Base-by-base conservation (phyloP, 106 monocot genomes). In the Allium sativum region DNA sequence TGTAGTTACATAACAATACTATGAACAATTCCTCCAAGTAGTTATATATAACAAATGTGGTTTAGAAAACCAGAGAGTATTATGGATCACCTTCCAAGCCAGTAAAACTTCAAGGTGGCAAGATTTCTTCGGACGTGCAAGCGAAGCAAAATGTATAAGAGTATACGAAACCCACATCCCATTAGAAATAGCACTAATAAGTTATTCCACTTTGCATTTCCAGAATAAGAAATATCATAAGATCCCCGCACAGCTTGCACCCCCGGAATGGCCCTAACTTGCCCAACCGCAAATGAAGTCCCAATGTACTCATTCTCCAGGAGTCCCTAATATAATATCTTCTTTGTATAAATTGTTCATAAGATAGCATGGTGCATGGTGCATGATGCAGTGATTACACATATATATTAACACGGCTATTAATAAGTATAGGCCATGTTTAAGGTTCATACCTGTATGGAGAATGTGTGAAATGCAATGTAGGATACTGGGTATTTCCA, bases 401-500 rank as follows among this genome's bases (percentile, higher is more conserved):
- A 20, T 10, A 8, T 55, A 20, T 10, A 8, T 55, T 9, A 53
- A n/a, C 18, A 53, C 2, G 10, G 31, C 10, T 41, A 40, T 11
- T 7, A 13, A 16, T n/a, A 10, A 13, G 10, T 7, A 12, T 7
- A 7, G 4, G 52, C 11, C 0, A 47, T 21, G 17, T 31, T 14
- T 31, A 17, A 57, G 17, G 9, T 7, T 18, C 4, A 9, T 76
- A 59, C 96, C 96, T 98, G 87, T 11, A 98, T 69, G 14, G 84
- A 72, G 44, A 91, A 98, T 15, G 87, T 88, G 68, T 88, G 84
- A 62, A 98, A 85, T 41, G 91, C 76, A 65, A 91, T 21, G 55
- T 87, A 91, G 0, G 96, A 91, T 48, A 88, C 42, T 41, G 96
- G 96, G 61, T 88, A 88, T 55, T 80, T 84, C 96, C 96, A 98